Evolutionary conservation across 2,329 filamentous ascomycete species (phyloP).

Genomic region (Cadophora sp.): DNA sequence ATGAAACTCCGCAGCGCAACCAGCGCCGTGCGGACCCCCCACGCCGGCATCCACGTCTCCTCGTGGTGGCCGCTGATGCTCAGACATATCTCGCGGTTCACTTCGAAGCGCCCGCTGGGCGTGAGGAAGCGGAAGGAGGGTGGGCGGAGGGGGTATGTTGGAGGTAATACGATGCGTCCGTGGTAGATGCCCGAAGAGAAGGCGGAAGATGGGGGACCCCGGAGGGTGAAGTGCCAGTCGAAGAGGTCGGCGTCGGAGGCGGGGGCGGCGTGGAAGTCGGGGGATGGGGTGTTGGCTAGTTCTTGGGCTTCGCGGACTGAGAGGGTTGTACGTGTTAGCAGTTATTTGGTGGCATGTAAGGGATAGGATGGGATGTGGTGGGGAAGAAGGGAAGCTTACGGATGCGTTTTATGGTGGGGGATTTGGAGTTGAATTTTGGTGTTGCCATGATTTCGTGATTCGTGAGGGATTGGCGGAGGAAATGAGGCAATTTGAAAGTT

Average conservation of each 20-base stretch:
- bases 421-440: conserved; percentile 69
- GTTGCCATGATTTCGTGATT: conserved; percentile 36
- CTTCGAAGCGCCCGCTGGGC: conserved; percentile 89
- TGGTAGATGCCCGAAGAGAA: conserved; percentile 80
- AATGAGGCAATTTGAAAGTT: not conserved
- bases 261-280: conserved; percentile 85
- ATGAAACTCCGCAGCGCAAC: conserved; percentile 85
- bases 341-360: not conserved
- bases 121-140: conserved; percentile 97
- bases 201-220: conserved; percentile 79
- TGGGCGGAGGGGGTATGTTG: conserved; percentile 88
- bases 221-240: conserved; percentile 99
- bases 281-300: conserved; percentile 77
- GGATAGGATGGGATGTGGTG: conserved; percentile 9
- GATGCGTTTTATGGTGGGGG: conserved; percentile 85
- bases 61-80: conserved; percentile 95
- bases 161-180: conserved; percentile 89
- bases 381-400: conserved; percentile 54
- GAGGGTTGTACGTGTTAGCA: conserved; percentile 29
- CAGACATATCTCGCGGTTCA: conserved; percentile 96
- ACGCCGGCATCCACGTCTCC: conserved; percentile 98
- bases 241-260: conserved; percentile 86
- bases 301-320: conserved; percentile 90
- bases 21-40: conserved; percentile 92
- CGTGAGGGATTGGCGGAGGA: not conserved